phyloP scores from a whole-genome alignment of 257 asterid genomes.

The Thymus mandschuricus region DNA sequence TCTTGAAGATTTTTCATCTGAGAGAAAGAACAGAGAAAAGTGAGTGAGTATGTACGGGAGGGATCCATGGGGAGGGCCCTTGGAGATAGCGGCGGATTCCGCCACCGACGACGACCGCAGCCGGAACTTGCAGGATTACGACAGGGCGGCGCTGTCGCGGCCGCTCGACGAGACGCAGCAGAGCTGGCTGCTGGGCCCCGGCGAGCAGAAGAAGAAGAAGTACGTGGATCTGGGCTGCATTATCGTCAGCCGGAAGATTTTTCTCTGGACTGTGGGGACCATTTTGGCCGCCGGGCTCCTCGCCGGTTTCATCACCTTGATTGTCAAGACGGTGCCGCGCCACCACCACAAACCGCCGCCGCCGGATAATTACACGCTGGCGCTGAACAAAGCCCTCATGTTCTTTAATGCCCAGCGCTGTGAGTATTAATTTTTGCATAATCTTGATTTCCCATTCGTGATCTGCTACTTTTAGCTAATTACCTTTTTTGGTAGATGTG shows the following conservation, averaged over 20 bases:
- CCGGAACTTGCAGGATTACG: conserved; percentile 81
- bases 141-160: conserved; percentile 92
- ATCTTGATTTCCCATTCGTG: not conserved
- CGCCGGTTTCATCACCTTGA: conserved; percentile 79
- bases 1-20: not conserved
- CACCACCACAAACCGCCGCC: conserved; percentile 75
- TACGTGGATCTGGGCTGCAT: conserved; percentile 98
- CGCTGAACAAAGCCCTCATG: conserved; percentile 87
- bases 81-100: conserved; percentile 93
- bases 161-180: conserved; percentile 95
- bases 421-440: conserved; percentile 40
- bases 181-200: conserved; percentile 96
- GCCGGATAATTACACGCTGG: conserved; percentile 88
- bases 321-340: conserved; percentile 81
- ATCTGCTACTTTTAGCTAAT: not conserved
- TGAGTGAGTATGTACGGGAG: conserved; percentile 77
- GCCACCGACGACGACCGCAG: conserved; percentile 98
- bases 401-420: conserved; percentile 95
- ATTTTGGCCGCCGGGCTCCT: conserved; percentile 71
- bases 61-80: conserved; percentile 99
- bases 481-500: conserved; percentile 20
- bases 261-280: conserved; percentile 83
- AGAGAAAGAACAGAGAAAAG: not conserved
- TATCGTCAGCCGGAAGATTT: conserved; percentile 85
- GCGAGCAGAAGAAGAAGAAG: conserved; percentile 97